phyloP scores from a whole-genome alignment of 148 eudicot genomes.

The Chenopodium quinoa region DNA sequence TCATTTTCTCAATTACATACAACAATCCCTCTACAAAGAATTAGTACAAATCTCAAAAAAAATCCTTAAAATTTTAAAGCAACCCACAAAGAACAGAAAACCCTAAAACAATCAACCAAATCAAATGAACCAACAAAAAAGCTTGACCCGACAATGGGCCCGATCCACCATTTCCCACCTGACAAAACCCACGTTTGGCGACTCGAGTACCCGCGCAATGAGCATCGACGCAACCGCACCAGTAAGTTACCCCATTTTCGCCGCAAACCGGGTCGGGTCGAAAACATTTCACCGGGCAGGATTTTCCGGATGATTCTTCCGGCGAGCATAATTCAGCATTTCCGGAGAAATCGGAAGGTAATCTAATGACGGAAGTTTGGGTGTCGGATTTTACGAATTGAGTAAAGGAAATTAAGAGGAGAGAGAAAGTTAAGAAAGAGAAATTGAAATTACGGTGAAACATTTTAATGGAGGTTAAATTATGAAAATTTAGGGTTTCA shows the following conservation, averaged over 20 bases:
- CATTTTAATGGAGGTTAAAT: neutral
- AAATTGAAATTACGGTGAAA: neutral
- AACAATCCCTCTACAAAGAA: constrained; percentile 2
- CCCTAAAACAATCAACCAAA: constrained; percentile 72
- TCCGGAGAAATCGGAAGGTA: constrained; percentile 37
- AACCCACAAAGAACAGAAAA: constrained; percentile 69
- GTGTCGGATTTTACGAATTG: constrained; percentile 31
- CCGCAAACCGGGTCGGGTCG: constrained; percentile 91
- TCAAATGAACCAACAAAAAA: constrained; percentile 64
- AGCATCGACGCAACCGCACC: constrained; percentile 96
- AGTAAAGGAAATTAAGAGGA: constrained; percentile 32
- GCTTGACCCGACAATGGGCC: constrained; percentile 75
- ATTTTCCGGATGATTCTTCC: constrained; percentile 8
- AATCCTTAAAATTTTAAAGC: constrained; percentile 36
- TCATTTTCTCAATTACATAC: neutral
- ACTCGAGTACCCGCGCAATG: constrained; percentile 66
- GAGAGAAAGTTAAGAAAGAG: constrained; percentile 19
- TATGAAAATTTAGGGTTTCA: constrained; percentile 5
- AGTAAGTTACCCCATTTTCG: constrained; percentile 75
- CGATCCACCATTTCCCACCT: constrained; percentile 65
- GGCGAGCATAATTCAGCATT: constrained; percentile 23
- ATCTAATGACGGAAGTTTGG: constrained; percentile 24
- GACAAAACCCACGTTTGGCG: constrained; percentile 64
- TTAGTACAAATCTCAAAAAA: neutral
- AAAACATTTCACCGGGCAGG: constrained; percentile 81